These are phyloP conservation scores for Trypanosoma melophagium DNA, from an alignment of 208 protist species.

Conservation along the genomic window DNA sequence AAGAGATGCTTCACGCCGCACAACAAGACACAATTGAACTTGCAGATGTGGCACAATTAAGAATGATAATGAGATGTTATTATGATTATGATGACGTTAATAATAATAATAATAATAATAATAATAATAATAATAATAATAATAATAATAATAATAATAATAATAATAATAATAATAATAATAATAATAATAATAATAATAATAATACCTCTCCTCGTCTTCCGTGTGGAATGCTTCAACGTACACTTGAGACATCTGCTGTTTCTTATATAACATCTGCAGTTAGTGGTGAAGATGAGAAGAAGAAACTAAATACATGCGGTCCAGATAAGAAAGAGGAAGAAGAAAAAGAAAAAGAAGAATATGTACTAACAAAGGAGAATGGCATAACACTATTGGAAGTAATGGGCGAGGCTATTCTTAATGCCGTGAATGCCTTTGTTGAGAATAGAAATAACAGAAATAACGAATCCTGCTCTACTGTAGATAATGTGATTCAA, in stretches of 20 bases:
- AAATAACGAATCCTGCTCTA: neutral
- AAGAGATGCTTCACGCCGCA: neutral
- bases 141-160: no score
- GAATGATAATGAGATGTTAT: no score
- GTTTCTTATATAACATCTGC: slow-evolving; percentile 8
- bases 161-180: no score
- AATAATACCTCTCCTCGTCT: no score
- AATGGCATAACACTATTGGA: neutral
- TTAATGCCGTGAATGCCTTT: neutral
- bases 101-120: neutral
- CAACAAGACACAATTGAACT: slow-evolving; percentile 13
- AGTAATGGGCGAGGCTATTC: neutral
- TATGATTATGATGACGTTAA: no score
- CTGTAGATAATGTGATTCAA: neutral
- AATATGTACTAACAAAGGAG: neutral
- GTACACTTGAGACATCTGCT: slow-evolving; percentile 9
- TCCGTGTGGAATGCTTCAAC: slow-evolving; percentile 10
- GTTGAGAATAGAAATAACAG: neutral
- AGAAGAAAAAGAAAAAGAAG: neutral
- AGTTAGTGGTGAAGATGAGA: neutral
- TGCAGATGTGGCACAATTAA: slow-evolving; percentile 27
- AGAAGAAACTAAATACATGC: no score
- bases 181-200: no score
- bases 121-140: no score
- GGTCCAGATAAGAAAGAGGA: neutral